Evolutionary conservation across 2,329 filamentous ascomycete genomes (phyloP).

Genomic region (Ciborinia camelliae): DNA sequence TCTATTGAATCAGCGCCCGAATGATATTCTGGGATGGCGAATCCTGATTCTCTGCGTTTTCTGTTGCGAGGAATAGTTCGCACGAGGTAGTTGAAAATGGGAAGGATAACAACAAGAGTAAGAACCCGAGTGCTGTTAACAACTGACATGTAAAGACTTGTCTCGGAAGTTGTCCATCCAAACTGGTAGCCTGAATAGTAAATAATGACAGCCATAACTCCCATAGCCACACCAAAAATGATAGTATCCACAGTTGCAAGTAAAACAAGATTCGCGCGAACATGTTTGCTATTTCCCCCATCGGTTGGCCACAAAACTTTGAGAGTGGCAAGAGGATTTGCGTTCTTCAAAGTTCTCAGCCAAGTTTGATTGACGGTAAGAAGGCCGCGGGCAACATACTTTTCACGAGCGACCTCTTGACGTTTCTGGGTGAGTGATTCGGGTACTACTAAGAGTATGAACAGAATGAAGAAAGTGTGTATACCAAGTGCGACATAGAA

Average conservation of each 20-base stretch:
- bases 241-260: constrained; percentile 78
- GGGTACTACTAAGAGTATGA: constrained; percentile 68
- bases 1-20: constrained; percentile 74
- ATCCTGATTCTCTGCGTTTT: constrained; percentile 55
- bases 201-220: constrained; percentile 74
- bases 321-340: constrained; percentile 74
- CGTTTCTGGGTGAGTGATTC: constrained; percentile 78
- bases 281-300: constrained; percentile 49
- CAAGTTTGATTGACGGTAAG: not conserved
- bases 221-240: constrained; percentile 78
- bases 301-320: constrained; percentile 73
- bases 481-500: constrained; percentile 78
- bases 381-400: constrained; percentile 50
- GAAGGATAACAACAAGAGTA: constrained; percentile 71
- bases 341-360: constrained; percentile 39
- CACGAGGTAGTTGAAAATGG: constrained; percentile 71
- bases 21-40: constrained; percentile 44
- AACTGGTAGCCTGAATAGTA: constrained; percentile 81
- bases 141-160: constrained; percentile 76
- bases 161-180: constrained; percentile 77
- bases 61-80: constrained; percentile 44
- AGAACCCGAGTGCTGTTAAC: constrained; percentile 72
- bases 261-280: constrained; percentile 78
- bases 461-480: constrained; percentile 70
- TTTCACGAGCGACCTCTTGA: constrained; percentile 67